phyloP scores from a whole-genome alignment of 1,139 yeast genomes.

The Candida sanyaensis region DNA sequence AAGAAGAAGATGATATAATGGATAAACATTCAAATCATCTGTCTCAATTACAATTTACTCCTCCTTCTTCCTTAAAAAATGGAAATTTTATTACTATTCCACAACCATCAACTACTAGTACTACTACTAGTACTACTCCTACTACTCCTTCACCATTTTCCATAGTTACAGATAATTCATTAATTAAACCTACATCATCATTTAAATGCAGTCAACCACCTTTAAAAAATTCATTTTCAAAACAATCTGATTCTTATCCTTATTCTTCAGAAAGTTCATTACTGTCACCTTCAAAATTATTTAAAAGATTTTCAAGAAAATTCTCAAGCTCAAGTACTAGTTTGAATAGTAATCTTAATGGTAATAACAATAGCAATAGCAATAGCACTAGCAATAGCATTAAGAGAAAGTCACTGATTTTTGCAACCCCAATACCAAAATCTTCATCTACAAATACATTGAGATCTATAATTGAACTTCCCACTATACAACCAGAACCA shows the following conservation, averaged over 20 bases:
- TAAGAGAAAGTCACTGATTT: constrained; percentile 1
- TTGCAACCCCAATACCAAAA: neutral
- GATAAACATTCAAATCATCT: constrained; percentile 4
- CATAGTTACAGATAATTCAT: neutral
- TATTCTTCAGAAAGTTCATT: constrained; percentile 1
- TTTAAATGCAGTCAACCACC: constrained; percentile 2
- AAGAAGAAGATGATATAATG: constrained; percentile 4
- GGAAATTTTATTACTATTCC: neutral
- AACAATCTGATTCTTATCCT: neutral
- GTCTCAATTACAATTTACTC: constrained; percentile 10
- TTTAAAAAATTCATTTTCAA: neutral
- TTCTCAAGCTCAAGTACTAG: neutral
- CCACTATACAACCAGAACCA: neutral
- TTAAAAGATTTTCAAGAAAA: constrained; percentile 10
- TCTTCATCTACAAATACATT: neutral
- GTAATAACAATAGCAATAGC: neutral
- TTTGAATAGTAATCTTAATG: too few species aligned
- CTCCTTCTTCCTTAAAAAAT: constrained; percentile 14
- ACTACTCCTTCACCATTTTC: neutral
- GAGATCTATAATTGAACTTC: neutral
- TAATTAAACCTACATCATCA: neutral
- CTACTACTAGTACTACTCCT: too few species aligned
- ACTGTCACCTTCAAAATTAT: constrained; percentile 11
- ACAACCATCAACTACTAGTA: neutral
- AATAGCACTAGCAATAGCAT: neutral